Evolutionary conservation across 2,329 filamentous ascomycete genomes (phyloP).

Genomic region (Aspergillus vadensis): DNA sequence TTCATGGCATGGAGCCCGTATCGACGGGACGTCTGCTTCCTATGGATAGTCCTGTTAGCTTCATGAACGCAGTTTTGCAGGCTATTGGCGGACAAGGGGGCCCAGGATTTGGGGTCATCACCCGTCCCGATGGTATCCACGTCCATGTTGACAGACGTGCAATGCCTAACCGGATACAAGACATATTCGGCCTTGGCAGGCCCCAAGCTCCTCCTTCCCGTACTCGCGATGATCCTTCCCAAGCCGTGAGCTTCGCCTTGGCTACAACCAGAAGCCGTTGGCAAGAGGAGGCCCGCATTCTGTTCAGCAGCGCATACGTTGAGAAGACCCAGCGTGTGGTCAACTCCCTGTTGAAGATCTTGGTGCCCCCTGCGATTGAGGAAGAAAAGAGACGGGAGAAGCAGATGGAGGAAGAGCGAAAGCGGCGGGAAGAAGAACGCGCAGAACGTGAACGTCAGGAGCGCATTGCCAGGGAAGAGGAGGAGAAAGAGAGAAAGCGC

Average conservation of each 20-base stretch:
- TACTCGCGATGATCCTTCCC: constrained; percentile 56
- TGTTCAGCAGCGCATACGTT: constrained; percentile 69
- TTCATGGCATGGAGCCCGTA: constrained; percentile 53
- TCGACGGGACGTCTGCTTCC: constrained; percentile 48
- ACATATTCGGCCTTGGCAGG: constrained; percentile 42
- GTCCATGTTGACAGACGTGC: constrained; percentile 56
- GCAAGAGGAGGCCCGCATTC: constrained; percentile 84
- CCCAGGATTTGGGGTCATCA: constrained; percentile 46
- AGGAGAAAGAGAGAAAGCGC: constrained; percentile 69
- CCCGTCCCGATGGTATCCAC: constrained; percentile 55
- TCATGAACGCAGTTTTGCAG: constrained; percentile 61
- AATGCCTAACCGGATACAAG: constrained; percentile 57
- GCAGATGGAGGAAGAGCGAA: constrained; percentile 57
- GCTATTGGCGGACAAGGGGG: constrained; percentile 52
- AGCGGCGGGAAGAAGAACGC: constrained; percentile 63
- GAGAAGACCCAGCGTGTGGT: constrained; percentile 72
- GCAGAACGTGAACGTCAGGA: constrained; percentile 63
- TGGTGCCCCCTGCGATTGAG: constrained; percentile 83
- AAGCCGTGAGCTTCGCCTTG: constrained; percentile 73
- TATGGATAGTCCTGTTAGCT: constrained; percentile 56
- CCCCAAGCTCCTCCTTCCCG: constrained; percentile 34
- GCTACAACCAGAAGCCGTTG: constrained; percentile 75
- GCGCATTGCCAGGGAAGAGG: constrained; percentile 66
- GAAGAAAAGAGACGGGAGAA: constrained; percentile 72
- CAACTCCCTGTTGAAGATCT: constrained; percentile 67